Evolutionary conservation across 179 eudicot species (phyloP).

Genomic region (Amaranthus tricolor): DNA sequence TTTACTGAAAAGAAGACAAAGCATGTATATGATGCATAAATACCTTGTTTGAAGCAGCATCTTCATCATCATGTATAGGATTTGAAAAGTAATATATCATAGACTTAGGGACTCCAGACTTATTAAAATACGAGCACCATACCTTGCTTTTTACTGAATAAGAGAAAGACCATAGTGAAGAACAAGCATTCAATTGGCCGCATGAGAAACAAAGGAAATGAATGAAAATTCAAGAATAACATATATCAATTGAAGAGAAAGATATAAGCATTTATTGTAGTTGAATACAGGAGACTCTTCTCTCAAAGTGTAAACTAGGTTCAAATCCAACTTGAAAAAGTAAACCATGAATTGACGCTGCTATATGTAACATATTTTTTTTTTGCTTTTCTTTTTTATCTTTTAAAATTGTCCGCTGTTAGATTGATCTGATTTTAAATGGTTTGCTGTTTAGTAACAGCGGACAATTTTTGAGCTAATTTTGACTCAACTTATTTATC

Average conservation of each 20-base stretch:
- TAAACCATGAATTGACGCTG: too few relatives aligned
- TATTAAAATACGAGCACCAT: constrained; percentile 86
- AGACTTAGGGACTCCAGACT: constrained; percentile 61
- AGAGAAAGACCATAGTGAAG: too few relatives aligned
- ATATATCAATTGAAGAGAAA: not conserved
- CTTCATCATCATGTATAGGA: constrained; percentile 27
- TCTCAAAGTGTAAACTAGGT: not conserved
- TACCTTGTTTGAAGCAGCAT: constrained; percentile 39
- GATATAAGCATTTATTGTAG: not conserved
- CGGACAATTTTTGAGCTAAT: too few relatives aligned
- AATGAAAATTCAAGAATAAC: not conserved
- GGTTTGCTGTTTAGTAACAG: too few relatives aligned
- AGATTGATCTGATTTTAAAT: too few relatives aligned
- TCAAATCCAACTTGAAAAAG: not conserved
- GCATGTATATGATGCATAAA: not conserved
- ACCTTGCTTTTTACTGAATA: constrained; percentile 67
- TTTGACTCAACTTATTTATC: too few relatives aligned
- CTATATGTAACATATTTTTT: too few relatives aligned
- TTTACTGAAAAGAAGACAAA: too few relatives aligned
- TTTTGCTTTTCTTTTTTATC: too few relatives aligned
- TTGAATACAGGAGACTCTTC: not conserved
- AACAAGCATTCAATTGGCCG: not conserved
- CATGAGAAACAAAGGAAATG: constrained; percentile 6
- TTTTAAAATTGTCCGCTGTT: too few relatives aligned
- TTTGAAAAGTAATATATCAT: constrained; percentile 51